These are phyloP conservation scores for Kodamaea derodonti DNA, from an alignment of 1,139 yeast species.

Conservation along the genomic window DNA sequence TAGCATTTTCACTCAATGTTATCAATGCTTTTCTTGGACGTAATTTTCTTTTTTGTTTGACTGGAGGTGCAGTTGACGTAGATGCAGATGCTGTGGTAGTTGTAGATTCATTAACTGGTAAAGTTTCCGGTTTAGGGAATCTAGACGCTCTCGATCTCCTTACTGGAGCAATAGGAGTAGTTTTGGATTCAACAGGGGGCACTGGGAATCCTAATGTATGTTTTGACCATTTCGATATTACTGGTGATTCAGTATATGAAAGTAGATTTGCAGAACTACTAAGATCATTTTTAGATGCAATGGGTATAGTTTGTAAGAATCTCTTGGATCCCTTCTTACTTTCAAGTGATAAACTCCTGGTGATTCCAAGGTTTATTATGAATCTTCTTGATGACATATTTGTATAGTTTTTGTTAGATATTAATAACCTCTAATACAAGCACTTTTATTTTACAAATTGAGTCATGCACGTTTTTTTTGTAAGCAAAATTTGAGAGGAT, in stretches of 20 bases:
- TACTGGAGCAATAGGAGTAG: slow-evolving; percentile 18
- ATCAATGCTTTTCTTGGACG: slow-evolving; percentile 89
- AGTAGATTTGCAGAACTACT: not conserved
- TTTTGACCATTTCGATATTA: slow-evolving; percentile 22
- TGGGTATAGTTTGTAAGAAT: slow-evolving; percentile 42
- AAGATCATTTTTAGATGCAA: slow-evolving; percentile 16
- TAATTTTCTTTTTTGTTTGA: slow-evolving; percentile 60
- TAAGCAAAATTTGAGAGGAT: slow-evolving; percentile 5
- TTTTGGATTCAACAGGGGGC: slow-evolving; percentile 8
- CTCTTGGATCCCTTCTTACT: slow-evolving; percentile 29
- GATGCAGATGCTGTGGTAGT: not conserved
- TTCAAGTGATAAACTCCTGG: slow-evolving; percentile 25
- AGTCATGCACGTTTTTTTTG: slow-evolving; percentile 4
- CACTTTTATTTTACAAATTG: not conserved
- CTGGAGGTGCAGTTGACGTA: slow-evolving; percentile 13
- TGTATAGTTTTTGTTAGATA: slow-evolving; percentile 1
- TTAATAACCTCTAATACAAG: not conserved
- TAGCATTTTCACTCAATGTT: slow-evolving; percentile 69
- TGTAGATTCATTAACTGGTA: not conserved
- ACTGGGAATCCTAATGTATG: slow-evolving; percentile 19
- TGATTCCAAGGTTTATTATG: slow-evolving; percentile 10
- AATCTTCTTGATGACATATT: slow-evolving; percentile 16
- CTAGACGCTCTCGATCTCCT: slow-evolving; percentile 40
- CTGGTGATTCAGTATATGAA: slow-evolving; percentile 18
- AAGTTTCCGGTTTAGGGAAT: slow-evolving; percentile 19